Conservation (phyloP, 2,329 filamentous ascomycete genomes). For the Diaporthe nobilis region DNA sequence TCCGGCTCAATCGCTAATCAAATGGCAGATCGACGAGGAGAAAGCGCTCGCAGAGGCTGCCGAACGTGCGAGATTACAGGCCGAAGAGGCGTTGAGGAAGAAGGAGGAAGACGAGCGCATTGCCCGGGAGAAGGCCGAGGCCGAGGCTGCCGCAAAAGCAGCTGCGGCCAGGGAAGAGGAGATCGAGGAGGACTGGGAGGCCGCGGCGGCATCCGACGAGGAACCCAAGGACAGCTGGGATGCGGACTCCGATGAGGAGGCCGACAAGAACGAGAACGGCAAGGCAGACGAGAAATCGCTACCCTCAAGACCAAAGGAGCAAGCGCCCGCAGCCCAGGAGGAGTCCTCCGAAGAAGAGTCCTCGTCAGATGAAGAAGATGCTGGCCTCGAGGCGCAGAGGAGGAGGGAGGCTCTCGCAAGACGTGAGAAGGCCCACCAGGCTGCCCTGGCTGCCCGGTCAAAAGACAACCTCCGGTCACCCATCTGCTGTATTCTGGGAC, state of each 20-base stretch:
- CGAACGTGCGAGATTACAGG: conserved; percentile 77
- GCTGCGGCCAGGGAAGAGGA: conserved; percentile 74
- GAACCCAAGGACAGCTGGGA: conserved; percentile 97
- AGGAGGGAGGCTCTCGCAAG: conserved; percentile 93
- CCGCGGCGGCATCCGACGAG: conserved; percentile 80
- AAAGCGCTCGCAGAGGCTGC: conserved; percentile 83
- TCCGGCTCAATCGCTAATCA: conserved; percentile 25
- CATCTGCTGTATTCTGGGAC: conserved; percentile 99
- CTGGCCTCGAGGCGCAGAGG: conserved; percentile 73
- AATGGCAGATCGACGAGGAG: conserved; percentile 77
- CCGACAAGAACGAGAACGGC: conserved; percentile 56
- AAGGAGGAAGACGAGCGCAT: conserved; percentile 42
- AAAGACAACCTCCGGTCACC: conserved; percentile 96
- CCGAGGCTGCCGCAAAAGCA: conserved; percentile 67
- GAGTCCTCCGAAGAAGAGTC: conserved; percentile 73
- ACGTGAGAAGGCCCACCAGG: conserved; percentile 90
- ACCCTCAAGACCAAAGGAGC: conserved; percentile 51
- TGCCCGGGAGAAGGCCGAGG: conserved; percentile 68
- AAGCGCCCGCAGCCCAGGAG: conserved; percentile 55
- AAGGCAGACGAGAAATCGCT: conserved; percentile 51
- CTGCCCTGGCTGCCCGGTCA: conserved; percentile 89
- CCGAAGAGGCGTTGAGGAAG: conserved; percentile 69
- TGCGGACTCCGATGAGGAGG: conserved; percentile 82
- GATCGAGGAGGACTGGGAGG: conserved; percentile 79
- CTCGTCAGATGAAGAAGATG: conserved; percentile 78